These are phyloP conservation scores for Tulasnella sp. DNA, from an alignment of 768 basidiomycete genomes.

Conservation along the genomic window DNA sequence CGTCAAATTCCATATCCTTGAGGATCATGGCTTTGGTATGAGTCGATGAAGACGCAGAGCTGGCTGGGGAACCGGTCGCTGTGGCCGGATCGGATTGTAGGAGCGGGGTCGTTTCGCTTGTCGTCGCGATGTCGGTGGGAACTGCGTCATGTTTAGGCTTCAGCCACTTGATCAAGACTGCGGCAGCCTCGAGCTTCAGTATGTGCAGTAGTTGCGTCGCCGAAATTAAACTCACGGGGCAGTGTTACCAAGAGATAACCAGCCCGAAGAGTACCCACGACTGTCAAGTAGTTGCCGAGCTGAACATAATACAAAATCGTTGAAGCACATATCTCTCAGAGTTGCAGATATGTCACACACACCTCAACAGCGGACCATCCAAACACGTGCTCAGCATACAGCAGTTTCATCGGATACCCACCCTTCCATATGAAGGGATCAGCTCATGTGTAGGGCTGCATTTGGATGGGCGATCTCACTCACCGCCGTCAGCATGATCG, in stretches of 20 bases:
- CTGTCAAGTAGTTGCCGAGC: slow-evolving; percentile 15
- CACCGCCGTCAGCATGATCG: slow-evolving; percentile 55
- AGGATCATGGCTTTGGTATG: neutral
- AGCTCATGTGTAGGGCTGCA: neutral
- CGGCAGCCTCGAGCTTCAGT: neutral
- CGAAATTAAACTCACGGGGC: slow-evolving; percentile 5
- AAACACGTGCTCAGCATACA: slow-evolving; percentile 54
- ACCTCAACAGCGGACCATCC: slow-evolving; percentile 13
- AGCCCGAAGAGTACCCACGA: slow-evolving; percentile 11
- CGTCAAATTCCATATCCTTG: slow-evolving; percentile 9
- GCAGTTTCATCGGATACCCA: slow-evolving; percentile 62
- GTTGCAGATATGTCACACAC: neutral
- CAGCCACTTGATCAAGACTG: slow-evolving; percentile 13
- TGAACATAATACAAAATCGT: neutral
- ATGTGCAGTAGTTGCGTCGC: neutral
- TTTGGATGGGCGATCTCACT: slow-evolving; percentile 23
- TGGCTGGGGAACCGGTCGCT: neutral
- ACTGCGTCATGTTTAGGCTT: slow-evolving; percentile 7
- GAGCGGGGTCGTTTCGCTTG: neutral
- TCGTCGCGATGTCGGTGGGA: neutral
- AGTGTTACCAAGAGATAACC: slow-evolving; percentile 7
- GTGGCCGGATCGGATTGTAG: neutral
- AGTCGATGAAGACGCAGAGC: neutral
- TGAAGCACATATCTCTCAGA: neutral
- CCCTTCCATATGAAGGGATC: slow-evolving; percentile 34